phyloP scores from a whole-genome alignment of 2,329 filamentous ascomycete species.

The Uncinocarpus reesii region DNA sequence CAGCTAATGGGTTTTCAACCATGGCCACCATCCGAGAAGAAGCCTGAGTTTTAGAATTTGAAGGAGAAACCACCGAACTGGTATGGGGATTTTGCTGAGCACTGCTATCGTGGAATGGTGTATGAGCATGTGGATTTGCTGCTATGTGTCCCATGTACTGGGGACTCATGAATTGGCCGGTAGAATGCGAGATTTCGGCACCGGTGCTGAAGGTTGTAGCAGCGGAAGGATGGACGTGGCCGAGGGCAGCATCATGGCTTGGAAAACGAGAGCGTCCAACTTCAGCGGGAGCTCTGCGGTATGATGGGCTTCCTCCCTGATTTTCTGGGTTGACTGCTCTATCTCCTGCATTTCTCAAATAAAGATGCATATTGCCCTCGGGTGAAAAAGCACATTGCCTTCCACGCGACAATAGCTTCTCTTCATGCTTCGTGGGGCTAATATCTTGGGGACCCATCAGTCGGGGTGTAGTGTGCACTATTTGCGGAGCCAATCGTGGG shows the following conservation, averaged over 20 bases:
- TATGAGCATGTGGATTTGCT: conserved; percentile 1
- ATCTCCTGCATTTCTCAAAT: not conserved
- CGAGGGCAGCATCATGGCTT: not conserved
- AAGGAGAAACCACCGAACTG: not conserved
- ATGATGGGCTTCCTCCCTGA: not conserved
- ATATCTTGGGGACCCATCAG: conserved; percentile 16
- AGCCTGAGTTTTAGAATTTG: not conserved
- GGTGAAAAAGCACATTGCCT: not conserved
- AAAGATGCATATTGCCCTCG: not conserved
- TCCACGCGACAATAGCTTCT: conserved; percentile 12
- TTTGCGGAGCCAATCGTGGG: not conserved
- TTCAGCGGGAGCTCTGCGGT: not conserved
- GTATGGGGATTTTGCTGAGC: not conserved
- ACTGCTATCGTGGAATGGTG: not conserved
- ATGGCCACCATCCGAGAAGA: not conserved
- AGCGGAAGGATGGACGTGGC: not conserved
- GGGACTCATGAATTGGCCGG: not conserved
- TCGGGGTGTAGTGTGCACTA: not conserved
- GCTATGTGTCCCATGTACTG: not conserved
- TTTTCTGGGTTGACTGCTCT: not conserved
- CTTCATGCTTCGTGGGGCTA: conserved; percentile 18
- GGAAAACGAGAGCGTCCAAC: not conserved
- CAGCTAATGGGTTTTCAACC: not conserved
- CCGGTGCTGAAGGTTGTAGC: not conserved
- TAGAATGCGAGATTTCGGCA: not conserved